Evolutionary conservation across 1,284 basidiomycete species (phyloP).

Genomic region (Cutaneotrichosporon dermatis): DNA sequence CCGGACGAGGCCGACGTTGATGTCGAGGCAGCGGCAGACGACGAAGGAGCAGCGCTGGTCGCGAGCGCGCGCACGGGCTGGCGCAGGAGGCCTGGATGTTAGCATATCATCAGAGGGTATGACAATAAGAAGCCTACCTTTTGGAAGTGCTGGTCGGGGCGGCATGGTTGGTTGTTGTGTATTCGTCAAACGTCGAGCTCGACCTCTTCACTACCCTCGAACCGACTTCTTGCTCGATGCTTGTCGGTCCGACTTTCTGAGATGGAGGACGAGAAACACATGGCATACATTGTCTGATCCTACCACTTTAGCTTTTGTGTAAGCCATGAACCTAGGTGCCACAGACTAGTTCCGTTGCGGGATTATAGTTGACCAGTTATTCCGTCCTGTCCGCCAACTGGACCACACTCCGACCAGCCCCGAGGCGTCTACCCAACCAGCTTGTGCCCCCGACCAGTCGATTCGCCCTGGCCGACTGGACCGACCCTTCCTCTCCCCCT

Average conservation of each 20-base stretch:
- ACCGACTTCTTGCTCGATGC: no score
- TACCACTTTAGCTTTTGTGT: no score
- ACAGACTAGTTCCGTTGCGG: no score
- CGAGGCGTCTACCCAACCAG: no score
- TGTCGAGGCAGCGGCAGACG: constrained; percentile 23
- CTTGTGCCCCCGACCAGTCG: no score
- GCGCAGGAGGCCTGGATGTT: constrained; percentile 5
- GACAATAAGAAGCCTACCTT: constrained; percentile 12
- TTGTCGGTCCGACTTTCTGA: background rate
- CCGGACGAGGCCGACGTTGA: constrained; percentile 19
- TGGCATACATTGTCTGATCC: no score
- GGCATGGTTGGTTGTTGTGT: constrained; percentile 18
- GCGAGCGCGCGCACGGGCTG: constrained; percentile 18
- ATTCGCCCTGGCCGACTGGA: no score
- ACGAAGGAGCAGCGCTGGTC: constrained; percentile 11
- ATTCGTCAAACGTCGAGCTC: background rate
- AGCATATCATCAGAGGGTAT: background rate
- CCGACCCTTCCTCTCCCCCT: no score
- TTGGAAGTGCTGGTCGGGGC: constrained; percentile 18
- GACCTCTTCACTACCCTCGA: background rate
- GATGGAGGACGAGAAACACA: background rate
- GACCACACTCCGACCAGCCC: no score
- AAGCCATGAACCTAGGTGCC: no score
- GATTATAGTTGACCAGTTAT: no score
- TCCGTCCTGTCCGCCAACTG: no score